Evolutionary conservation across 73 alveolate genomes (phyloP).

Genomic region (Symbiodinium natans): DNA sequence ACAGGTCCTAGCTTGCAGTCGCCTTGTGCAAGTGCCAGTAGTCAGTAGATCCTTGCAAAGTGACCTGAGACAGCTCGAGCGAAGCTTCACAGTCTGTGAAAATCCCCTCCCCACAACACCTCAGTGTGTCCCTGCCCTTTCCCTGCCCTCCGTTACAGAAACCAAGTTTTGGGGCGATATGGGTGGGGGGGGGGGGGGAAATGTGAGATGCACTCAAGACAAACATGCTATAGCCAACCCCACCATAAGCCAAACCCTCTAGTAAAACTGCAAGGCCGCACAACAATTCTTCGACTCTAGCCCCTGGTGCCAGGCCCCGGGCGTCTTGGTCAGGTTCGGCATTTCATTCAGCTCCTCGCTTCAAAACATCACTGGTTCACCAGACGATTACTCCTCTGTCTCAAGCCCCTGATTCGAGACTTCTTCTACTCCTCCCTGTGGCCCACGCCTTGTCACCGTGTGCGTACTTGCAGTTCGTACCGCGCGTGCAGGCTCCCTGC

Average conservation of each 20-base stretch:
- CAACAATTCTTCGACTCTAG: too few species aligned
- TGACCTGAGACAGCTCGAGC: not conserved
- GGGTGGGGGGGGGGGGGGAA: too few species aligned
- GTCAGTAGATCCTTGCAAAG: constrained; percentile 83
- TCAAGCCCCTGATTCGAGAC: not conserved
- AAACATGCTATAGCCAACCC: too few species aligned
- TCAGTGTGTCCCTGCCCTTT: too few species aligned
- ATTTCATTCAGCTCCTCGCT: constrained; percentile 70
- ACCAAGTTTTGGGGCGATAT: too few species aligned
- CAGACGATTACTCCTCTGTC: not conserved
- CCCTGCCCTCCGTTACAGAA: too few species aligned
- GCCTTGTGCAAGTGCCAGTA: constrained; percentile 82
- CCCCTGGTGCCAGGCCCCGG: not conserved
- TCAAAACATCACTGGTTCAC: not conserved
- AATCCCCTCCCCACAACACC: too few species aligned
- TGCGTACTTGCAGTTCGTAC: constrained; percentile 72
- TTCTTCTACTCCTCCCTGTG: not conserved
- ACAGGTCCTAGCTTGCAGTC: not conserved
- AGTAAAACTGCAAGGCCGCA: too few species aligned
- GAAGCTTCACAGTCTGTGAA: too few species aligned
- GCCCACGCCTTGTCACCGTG: constrained; percentile 61
- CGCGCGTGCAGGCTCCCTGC: constrained; percentile 90
- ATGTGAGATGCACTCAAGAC: too few species aligned
- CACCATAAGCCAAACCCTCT: too few species aligned
- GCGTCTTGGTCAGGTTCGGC: constrained; percentile 93